Conservation (phyloP, 768 basidiomycete genomes). For the Termitomyces sp. region DNA sequence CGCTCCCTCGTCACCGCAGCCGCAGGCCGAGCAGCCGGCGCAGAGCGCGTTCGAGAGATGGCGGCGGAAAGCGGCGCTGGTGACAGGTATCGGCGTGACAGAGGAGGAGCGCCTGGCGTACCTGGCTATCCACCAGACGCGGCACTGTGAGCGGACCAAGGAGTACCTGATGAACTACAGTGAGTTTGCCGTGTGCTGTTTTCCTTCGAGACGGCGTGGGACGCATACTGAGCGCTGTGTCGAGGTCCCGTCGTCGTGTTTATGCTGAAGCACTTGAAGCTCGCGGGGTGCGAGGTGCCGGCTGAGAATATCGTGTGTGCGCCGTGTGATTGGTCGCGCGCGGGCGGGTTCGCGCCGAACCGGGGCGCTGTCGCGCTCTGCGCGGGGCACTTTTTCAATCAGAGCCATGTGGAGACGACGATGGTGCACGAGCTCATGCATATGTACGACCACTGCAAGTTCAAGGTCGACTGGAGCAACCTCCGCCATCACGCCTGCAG, state of each 20-base stretch:
- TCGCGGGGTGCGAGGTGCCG: constrained; percentile 67
- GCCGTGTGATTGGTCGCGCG: constrained; percentile 67
- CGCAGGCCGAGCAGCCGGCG: too few relatives aligned
- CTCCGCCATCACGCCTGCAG: constrained; percentile 94
- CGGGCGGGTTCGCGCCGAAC: constrained; percentile 81
- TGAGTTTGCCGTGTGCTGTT: constrained; percentile 33
- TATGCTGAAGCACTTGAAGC: constrained; percentile 86
- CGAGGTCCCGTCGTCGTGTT: constrained; percentile 83
- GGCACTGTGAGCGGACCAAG: constrained; percentile 66
- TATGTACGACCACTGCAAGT: constrained; percentile 92
- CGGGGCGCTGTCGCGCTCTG: constrained; percentile 81
- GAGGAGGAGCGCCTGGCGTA: constrained; percentile 40
- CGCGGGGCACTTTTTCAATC: constrained; percentile 74
- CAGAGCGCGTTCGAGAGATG: constrained; percentile 42
- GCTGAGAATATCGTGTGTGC: constrained; percentile 74
- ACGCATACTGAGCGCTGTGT: background rate
- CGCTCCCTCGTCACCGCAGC: too few relatives aligned
- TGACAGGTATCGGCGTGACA: constrained; percentile 44
- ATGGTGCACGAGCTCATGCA: constrained; percentile 92
- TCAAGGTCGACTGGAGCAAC: constrained; percentile 90
- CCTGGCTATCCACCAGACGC: constrained; percentile 28
- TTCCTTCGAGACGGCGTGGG: too few relatives aligned
- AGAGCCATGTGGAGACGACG: constrained; percentile 90
- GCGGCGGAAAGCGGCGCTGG: constrained; percentile 38
- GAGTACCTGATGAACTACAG: constrained; percentile 63